phyloP scores from a whole-genome alignment of 116 monocot species.

The Dioscorea cayenensis region DNA sequence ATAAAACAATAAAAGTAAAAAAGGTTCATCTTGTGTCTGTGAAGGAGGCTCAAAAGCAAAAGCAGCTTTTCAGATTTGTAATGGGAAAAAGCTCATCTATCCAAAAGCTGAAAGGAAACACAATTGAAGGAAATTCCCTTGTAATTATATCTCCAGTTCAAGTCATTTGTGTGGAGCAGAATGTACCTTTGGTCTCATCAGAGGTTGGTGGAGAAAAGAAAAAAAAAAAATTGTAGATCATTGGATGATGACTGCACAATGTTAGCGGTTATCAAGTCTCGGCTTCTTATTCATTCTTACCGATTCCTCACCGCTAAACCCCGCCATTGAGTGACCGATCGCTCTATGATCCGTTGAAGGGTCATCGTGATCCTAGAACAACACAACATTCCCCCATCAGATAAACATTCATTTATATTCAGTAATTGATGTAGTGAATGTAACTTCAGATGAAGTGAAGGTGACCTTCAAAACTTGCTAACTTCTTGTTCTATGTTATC shows the following conservation, averaged over 20 bases:
- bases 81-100: neutral
- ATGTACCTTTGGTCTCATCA: neutral
- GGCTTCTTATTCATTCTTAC: conserved; percentile 8
- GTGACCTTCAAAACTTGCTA: too few relatives aligned
- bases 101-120: neutral
- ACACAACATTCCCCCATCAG: neutral
- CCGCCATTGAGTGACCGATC: conserved; percentile 19
- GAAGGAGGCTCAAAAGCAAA: neutral
- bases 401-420: neutral
- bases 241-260: too few relatives aligned
- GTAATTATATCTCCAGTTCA: neutral
- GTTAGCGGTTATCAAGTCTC: neutral
- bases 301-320: conserved; percentile 22
- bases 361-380: conserved; percentile 25
- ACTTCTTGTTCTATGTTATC: too few relatives aligned
- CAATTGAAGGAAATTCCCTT: neutral
- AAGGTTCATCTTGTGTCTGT: neutral
- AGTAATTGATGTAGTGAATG: too few relatives aligned
- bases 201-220: neutral
- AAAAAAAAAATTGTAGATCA: neutral
- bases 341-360: conserved; percentile 21
- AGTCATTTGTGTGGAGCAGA: neutral
- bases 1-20: neutral
- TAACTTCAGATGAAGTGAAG: too few relatives aligned
- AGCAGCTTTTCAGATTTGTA: neutral